phyloP scores from a whole-genome alignment of 768 basidiomycete species.

The Psilocybe tampanensis region DNA sequence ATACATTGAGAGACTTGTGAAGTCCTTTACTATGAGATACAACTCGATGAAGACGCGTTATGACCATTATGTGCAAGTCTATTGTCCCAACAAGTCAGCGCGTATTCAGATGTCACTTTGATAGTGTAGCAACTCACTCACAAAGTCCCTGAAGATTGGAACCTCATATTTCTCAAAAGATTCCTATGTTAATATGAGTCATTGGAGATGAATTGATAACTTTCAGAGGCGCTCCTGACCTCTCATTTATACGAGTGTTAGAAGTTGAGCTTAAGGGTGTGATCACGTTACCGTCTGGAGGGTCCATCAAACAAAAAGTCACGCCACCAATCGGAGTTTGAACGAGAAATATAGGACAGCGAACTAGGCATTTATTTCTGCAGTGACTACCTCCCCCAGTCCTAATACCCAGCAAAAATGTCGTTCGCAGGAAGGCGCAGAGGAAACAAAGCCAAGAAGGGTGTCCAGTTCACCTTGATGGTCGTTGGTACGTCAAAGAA shows the following conservation, averaged over 20 bases:
- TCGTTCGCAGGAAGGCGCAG: conserved; percentile 86
- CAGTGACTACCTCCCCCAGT: conserved; percentile 22
- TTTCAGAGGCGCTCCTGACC: no score
- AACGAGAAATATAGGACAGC: conserved; percentile 34
- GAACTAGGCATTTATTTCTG: conserved; percentile 31
- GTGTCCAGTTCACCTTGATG: conserved; percentile 97
- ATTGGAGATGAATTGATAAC: no score
- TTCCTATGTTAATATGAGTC: no score
- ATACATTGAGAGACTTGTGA: not conserved
- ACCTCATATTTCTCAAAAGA: no score
- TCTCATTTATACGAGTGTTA: no score
- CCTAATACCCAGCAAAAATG: conserved; percentile 47
- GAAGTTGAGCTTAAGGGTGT: no score
- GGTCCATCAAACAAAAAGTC: conserved; percentile 20
- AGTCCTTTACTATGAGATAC: conserved; percentile 28
- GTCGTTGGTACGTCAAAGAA: conserved; percentile 79
- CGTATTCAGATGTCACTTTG: not conserved
- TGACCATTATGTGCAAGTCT: conserved; percentile 12
- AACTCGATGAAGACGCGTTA: conserved; percentile 18
- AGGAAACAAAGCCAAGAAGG: conserved; percentile 98
- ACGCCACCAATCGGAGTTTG: conserved; percentile 43
- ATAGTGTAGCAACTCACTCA: no score
- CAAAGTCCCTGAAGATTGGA: no score
- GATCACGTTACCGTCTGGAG: conserved; percentile 12
- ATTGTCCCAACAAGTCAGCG: not conserved